A percentile compares a stretch with the other conserved stretches of the same genome.
Evolutionary conservation across 768 basidiomycete species (phyloP).

Genomic region (Mycena sanguinolenta): DNA sequence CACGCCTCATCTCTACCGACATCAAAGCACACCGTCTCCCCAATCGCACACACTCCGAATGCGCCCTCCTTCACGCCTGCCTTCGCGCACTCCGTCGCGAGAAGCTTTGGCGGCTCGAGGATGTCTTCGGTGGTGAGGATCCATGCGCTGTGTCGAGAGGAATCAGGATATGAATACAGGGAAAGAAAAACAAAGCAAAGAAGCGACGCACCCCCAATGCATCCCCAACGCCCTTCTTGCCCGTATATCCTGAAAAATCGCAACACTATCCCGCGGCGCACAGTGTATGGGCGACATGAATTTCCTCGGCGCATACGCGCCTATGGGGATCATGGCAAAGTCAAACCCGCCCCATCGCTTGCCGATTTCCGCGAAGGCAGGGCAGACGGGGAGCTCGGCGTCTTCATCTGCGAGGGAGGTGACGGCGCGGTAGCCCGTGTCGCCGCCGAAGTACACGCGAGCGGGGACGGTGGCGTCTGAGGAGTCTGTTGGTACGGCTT

Average conservation of each 20-base stretch:
- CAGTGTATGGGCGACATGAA: constrained; percentile 73
- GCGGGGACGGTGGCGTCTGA: constrained; percentile 35
- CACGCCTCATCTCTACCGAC: constrained; percentile 11
- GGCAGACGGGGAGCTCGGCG: constrained; percentile 67
- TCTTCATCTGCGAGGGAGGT: constrained; percentile 60
- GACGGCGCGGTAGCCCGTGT: constrained; percentile 73
- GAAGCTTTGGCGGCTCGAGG: constrained; percentile 68
- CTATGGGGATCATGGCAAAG: constrained; percentile 79
- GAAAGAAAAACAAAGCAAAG: background rate
- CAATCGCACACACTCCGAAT: constrained; percentile 71
- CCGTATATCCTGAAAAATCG: constrained; percentile 72
- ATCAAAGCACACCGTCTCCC: constrained; percentile 62
- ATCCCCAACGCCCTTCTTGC: constrained; percentile 75
- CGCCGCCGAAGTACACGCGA: constrained; percentile 76
- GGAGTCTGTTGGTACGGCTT: constrained; percentile 58
- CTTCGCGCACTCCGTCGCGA: constrained; percentile 66
- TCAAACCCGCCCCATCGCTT: constrained; percentile 73
- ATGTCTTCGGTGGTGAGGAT: constrained; percentile 67
- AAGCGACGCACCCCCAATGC: constrained; percentile 78
- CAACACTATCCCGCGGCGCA: constrained; percentile 76
- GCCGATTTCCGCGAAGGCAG: constrained; percentile 82
- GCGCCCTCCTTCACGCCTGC: constrained; percentile 64
- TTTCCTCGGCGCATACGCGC: constrained; percentile 71
- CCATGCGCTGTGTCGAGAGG: constrained; percentile 63
- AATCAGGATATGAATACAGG: no score